Evolutionary conservation across 345 rosid species (phyloP).

Genomic region (Salix caprea): DNA sequence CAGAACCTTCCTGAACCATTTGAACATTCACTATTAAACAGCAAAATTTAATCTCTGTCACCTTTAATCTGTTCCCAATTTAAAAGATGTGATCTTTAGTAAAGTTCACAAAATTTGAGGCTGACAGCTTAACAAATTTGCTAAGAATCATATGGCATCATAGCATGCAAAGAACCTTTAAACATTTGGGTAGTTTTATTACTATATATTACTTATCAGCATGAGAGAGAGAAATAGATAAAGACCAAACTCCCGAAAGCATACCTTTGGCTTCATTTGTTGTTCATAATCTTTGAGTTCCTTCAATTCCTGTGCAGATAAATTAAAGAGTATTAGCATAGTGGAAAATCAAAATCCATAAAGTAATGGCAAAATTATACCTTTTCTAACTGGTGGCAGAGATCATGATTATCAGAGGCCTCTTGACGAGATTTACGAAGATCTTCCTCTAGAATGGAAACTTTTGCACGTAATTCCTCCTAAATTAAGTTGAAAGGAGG

Average conservation of each 20-base stretch:
- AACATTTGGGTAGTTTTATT: background rate
- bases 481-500: conserved; percentile 30
- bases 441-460: conserved; percentile 72
- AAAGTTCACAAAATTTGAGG: background rate
- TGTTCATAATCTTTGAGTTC: conserved; percentile 77
- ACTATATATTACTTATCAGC: background rate
- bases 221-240: background rate
- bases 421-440: conserved; percentile 68
- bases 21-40: background rate
- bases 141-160: background rate
- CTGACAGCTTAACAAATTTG: background rate
- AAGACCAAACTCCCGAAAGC: background rate
- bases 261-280: conserved; percentile 91
- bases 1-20: background rate
- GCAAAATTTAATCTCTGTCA: background rate
- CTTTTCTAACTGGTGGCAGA: conserved; percentile 63
- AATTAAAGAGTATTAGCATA: background rate
- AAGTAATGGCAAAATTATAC: conserved; percentile 31
- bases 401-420: conserved; percentile 51
- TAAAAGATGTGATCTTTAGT: background rate
- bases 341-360: background rate
- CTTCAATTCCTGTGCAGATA: conserved; percentile 67
- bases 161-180: background rate
- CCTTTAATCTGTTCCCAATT: background rate
- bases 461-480: conserved; percentile 78